Percentiles rank a stretch among this genome's conserved stretches.
These are phyloP conservation scores for Prunus armeniaca DNA, from an alignment of 306 rosid species.

Conservation along the genomic window DNA sequence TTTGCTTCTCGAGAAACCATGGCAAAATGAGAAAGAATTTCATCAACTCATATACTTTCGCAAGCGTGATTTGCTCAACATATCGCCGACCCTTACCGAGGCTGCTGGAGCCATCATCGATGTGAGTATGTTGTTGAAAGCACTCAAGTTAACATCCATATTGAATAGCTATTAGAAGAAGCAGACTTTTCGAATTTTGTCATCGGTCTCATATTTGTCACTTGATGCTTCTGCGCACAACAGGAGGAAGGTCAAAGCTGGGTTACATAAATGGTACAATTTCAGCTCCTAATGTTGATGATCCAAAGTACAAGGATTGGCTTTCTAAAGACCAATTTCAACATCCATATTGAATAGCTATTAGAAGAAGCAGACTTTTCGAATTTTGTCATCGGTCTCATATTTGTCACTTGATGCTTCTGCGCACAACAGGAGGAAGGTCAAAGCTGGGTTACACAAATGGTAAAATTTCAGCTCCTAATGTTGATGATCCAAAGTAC, in stretches of 20 bases:
- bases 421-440: background rate
- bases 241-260: background rate
- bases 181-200: no score
- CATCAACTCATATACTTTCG: constrained; percentile 1
- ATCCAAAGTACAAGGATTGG: background rate
- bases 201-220: no score
- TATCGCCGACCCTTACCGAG: constrained; percentile 77
- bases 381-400: no score
- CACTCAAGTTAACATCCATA: no score
- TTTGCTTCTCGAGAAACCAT: constrained; percentile 18
- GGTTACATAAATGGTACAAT: background rate
- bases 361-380: no score
- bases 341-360: no score
- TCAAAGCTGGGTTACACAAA: background rate
- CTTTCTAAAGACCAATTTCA: background rate
- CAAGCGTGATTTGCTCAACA: constrained; percentile 84
- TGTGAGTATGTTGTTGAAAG: constrained; percentile 35
- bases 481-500: background rate
- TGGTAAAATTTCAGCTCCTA: background rate
- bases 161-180: no score
- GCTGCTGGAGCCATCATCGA: constrained; percentile 97
- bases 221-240: no score
- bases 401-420: no score
- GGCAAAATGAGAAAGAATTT: background rate
- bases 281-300: background rate